These are phyloP conservation scores for Peribolospora baueri DNA, from an alignment of 768 basidiomycete species.

Conservation along the genomic window DNA sequence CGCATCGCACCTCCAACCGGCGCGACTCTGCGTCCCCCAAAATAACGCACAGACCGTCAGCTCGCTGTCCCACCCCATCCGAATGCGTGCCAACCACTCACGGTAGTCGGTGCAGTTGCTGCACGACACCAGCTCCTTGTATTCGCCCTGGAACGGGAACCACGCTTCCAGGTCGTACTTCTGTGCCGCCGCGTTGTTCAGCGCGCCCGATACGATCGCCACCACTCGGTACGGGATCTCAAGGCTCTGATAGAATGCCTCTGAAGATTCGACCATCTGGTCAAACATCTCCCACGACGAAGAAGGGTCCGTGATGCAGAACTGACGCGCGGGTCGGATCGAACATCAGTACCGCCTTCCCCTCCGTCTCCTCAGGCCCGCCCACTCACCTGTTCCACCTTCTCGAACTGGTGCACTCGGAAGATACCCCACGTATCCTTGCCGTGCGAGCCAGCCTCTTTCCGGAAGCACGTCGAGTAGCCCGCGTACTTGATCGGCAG, in stretches of 20 bases:
- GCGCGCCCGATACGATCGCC: constrained; percentile 79
- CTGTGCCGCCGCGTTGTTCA: constrained; percentile 89
- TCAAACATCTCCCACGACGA: constrained; percentile 90
- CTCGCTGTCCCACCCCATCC: too few species aligned
- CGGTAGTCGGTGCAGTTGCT: constrained; percentile 99
- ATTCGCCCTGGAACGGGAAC: constrained; percentile 91
- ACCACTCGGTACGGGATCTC: constrained; percentile 78
- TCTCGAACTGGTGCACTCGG: constrained; percentile 98
- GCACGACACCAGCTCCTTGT: constrained; percentile 93
- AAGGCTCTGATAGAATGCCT: constrained; percentile 89
- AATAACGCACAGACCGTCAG: neutral
- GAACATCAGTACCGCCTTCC: neutral
- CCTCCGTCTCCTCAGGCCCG: too few species aligned
- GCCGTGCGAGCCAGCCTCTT: constrained; percentile 91
- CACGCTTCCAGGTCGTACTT: constrained; percentile 97
- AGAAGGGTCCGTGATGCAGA: constrained; percentile 78
- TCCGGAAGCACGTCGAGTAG: constrained; percentile 78
- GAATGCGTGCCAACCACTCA: constrained; percentile 25
- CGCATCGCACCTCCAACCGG: constrained; percentile 76
- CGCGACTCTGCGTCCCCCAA: constrained; percentile 42
- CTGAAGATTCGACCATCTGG: constrained; percentile 63
- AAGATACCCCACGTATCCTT: constrained; percentile 99
- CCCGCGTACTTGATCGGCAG: constrained; percentile 56
- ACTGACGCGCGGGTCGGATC: constrained; percentile 30
- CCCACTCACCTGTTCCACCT: constrained; percentile 44